phyloP scores from a whole-genome alignment of 768 basidiomycete genomes.

The Amanita pseudoporphyria region DNA sequence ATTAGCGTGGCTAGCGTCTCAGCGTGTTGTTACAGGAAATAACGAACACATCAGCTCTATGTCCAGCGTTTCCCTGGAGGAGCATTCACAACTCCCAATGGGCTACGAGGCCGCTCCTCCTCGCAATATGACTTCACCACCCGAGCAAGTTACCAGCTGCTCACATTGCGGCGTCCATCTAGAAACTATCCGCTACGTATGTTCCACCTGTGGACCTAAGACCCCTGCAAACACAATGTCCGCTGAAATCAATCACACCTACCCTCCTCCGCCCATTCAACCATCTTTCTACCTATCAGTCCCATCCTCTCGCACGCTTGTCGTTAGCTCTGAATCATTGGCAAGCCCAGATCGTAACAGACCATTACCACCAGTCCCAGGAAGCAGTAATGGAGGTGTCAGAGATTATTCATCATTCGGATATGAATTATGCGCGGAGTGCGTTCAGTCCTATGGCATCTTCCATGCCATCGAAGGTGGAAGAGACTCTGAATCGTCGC shows the following conservation, averaged over 20 bases:
- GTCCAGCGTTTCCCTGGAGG: conserved; percentile 5
- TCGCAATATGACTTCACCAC: conserved; percentile 29
- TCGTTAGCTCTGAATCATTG: conserved; percentile 22
- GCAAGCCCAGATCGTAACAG: conserved; percentile 25
- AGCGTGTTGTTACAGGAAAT: conserved; percentile 29
- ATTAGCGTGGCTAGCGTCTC: conserved; percentile 52
- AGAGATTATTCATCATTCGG: conserved; percentile 24
- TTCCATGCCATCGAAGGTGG: conserved; percentile 63
- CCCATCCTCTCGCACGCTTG: conserved; percentile 29
- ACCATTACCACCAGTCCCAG: conserved; percentile 13
- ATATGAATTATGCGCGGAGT: conserved; percentile 79
- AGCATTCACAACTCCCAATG: conserved; percentile 13
- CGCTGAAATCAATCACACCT: conserved; percentile 22
- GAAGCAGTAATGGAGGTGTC: conserved; percentile 1
- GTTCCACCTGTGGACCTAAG: conserved; percentile 80
- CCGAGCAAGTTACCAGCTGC: conserved; percentile 65
- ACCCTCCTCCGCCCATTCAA: conserved; percentile 20
- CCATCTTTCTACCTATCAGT: conserved; percentile 20
- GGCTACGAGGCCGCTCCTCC: conserved; percentile 19
- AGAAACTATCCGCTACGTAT: conserved; percentile 84
- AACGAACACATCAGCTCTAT: conserved; percentile 19
- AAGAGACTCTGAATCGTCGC: conserved; percentile 36
- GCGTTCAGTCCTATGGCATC: conserved; percentile 71
- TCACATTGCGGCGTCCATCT: conserved; percentile 70
- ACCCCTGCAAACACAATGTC: conserved; percentile 24